Evolutionary conservation across 2,329 filamentous ascomycete genomes (phyloP), one percentile per base, ranked within the genome.

Genomic region (Apiospora kogelbergensis): DNA sequence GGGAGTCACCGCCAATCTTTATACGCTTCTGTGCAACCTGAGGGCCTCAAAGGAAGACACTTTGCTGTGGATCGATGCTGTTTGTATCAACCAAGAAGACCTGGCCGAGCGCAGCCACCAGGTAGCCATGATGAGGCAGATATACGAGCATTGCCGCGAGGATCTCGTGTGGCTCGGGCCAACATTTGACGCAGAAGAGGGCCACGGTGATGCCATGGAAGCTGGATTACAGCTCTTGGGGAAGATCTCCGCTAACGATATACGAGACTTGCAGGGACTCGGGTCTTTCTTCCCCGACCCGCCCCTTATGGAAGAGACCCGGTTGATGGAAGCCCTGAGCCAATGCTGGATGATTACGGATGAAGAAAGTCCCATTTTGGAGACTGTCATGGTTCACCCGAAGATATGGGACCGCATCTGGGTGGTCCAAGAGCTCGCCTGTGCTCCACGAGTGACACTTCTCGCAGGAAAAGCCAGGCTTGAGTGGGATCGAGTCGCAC

Each of bases 41-140:
- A 7, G 46, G 24, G 26, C 24, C 5, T 53, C 46, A 3, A 22
- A 30, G 13, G 46, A 53, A 30, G 13, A 2, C 6, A 11, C 6
- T 22, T 13, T 53, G 2, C 5, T 73, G 10, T 74, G 73, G 72
- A 69, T 74, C 22, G 73, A 74, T 67, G 68, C 70, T 5, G 68
- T 74, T 22, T 73, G 73, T 68, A 73, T 74, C 69, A 71, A 74
- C 44, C 73, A 74, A 68, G 66, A 70, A 40, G 69, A 74, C 41
- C 20, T 67, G 3, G 46, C 37, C n/a, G 73, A 74, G 65, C 68
- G 70, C 20, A 68, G 69, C 10, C 57, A 70, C 20, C 73, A 74
- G 53, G 72, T 74, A 15, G 42, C 66, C 26, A 69, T 72, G 53
- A 74, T 74, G 73, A 65, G 68, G 20, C 60, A 70, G 33, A 74